Evolutionary conservation across 148 eudicot genomes (phyloP), one percentile per base, ranked within the genome.

Genomic region (Salicornia ramosissima): DNA sequence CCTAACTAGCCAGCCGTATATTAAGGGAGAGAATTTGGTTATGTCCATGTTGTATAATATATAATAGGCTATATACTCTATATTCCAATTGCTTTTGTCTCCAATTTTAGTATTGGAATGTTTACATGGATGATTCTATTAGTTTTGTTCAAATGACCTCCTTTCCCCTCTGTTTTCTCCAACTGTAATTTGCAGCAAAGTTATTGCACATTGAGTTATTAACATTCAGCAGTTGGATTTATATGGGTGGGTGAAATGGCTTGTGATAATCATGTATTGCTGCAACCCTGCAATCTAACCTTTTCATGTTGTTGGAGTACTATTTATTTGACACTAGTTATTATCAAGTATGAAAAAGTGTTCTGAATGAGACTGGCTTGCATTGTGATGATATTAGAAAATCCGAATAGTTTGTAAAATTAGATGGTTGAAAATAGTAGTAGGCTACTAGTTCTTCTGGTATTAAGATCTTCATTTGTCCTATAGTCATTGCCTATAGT

Each of bases 21-120:
- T 15, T 12, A 5, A 8, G 33, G 30, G 64, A 72, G 70, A 80
- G 77, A 59, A 57, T 46, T 51, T 2, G 74, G 63, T 5, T 71
- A 39, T 68, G 69, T 63, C 78, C 58, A 79, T 77, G 78, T 75
- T 81, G 81, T 69, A 71, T 76, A 58, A 68, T 53, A 31, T 69
- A 71, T 76, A 58, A 68, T 53, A 31, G 21, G 58, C 77, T 70
- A 43, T 62, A 73, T 34, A 58, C 72, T 55, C 63, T 79, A 57
- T 65, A 42, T 72, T 67, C 67, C 62, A 57, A 43, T 66, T 69
- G 70, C 50, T 56, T 22, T 25, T 47, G 50, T 64, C 65, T 73
- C 57, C 47, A 52, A 34, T 59, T 61, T 49, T 66, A 66, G 65
- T 39, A 34, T 75, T 42, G 68, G 66, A 79, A 80, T 71, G 80